Evolutionary conservation across 208 protist genomes (phyloP), one percentile per base, ranked within the genome.

Genomic region (Trypanosoma avium): DNA sequence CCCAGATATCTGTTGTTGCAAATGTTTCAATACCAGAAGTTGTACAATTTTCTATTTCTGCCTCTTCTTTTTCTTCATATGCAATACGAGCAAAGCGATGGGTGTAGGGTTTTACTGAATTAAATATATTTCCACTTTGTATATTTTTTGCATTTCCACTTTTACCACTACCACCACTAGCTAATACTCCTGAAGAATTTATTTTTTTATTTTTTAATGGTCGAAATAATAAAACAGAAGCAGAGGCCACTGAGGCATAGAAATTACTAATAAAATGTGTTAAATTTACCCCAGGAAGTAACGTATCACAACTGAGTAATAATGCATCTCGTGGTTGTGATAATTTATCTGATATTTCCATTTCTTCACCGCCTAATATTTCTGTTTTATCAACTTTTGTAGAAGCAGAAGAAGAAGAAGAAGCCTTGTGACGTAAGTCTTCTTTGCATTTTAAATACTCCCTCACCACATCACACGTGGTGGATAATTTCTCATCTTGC

Each of bases 401-500:
- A n/a, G n/a, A n/a, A n/a, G n/a, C n/a, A n/a, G n/a, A n/a, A n/a
- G n/a, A n/a, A n/a, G n/a, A n/a, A n/a, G n/a, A n/a, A n/a, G n/a
- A n/a, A n/a, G n/a, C n/a, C n/a, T n/a, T n/a, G n/a, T n/a, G 43
- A 13, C 77, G 73, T 62, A 94, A 67, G 10, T 67, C 60, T 27
- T 87, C 73, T 78, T 95, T 95, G 69, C 82, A 80, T 56, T 77
- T 60, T 26, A 91, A 55, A 53, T 86, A 95, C 53, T 74, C 82
- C 65, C 75, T 79, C 36, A 95, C 77, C 15, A 76, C 85, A 38
- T 91, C 89, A 56, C 84, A 88, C 10, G 84, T 90, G 2, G 85
- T 91, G 21, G 84, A 86, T 4, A 75, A 56, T 27, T 67, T 75
- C 35, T 84, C 77, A 47, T 75, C 74, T 5, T 79, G 55, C n/a